These are phyloP conservation scores for Alloascoidea hylecoeti DNA, from an alignment of 805 yeast genomes.

Conservation along the genomic window DNA sequence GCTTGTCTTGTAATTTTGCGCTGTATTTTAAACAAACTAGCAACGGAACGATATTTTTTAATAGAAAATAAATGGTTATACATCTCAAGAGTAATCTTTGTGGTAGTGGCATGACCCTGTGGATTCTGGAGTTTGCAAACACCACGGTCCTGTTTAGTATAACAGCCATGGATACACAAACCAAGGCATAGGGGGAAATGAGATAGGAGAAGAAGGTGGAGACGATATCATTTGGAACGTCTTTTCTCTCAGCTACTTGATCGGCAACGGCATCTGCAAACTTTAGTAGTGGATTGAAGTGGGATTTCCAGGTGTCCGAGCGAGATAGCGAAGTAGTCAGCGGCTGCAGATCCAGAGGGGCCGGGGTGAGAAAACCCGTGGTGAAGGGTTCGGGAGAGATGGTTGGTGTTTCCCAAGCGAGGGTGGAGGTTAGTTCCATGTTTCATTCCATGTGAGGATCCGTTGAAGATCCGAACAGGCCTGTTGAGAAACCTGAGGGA, in stretches of 20 bases:
- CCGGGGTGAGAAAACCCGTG: too few species aligned
- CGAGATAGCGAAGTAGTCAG: too few species aligned
- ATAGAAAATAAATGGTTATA: slow-evolving; percentile 20
- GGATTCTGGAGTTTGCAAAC: slow-evolving; percentile 38
- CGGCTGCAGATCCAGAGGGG: too few species aligned
- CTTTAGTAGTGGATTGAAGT: not conserved
- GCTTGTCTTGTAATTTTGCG: slow-evolving; percentile 9
- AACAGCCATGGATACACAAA: slow-evolving; percentile 43
- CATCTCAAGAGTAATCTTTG: slow-evolving; percentile 22
- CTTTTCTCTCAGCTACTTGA: not conserved
- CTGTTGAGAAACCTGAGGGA: too few species aligned
- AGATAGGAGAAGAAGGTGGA: slow-evolving; percentile 8
- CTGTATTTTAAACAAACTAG: slow-evolving; percentile 16
- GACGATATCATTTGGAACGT: not conserved
- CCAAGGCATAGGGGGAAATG: slow-evolving; percentile 15
- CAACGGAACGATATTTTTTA: slow-evolving; percentile 22
- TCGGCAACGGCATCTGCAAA: not conserved
- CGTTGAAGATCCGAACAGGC: too few species aligned
- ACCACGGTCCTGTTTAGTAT: slow-evolving; percentile 41
- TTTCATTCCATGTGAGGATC: too few species aligned
- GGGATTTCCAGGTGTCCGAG: slow-evolving; percentile 1
- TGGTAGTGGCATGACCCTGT: slow-evolving; percentile 18
- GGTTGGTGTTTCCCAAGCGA: too few species aligned
- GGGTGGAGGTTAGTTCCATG: too few species aligned
- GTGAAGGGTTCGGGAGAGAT: too few species aligned